Evolutionary conservation across 805 yeast genomes (phyloP).

Genomic region (Jamesozyma piceae): DNA sequence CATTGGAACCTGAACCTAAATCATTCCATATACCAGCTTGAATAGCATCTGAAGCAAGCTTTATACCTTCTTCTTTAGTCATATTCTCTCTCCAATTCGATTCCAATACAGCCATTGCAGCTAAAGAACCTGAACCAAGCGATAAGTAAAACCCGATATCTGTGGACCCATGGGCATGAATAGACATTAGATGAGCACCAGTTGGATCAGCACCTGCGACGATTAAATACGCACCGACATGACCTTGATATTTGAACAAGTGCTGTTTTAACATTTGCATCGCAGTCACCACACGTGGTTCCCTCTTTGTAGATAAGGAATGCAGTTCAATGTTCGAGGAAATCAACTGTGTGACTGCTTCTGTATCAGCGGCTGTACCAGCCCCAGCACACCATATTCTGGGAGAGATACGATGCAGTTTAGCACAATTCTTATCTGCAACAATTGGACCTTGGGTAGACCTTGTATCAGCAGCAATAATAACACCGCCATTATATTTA

Average conservation of each 20-base stretch:
- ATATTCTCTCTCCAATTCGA: slow-evolving; percentile 73
- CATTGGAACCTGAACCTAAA: slow-evolving; percentile 97
- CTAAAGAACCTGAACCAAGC: slow-evolving; percentile 92
- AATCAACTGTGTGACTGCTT: slow-evolving; percentile 91
- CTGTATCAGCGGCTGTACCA: slow-evolving; percentile 99
- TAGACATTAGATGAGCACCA: slow-evolving; percentile 84
- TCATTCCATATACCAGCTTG: slow-evolving; percentile 99
- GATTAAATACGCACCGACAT: slow-evolving; percentile 91
- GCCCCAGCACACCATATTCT: slow-evolving; percentile 99
- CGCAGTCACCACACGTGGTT: slow-evolving; percentile 90
- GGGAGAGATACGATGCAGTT: slow-evolving; percentile 82
- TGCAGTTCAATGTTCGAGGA: slow-evolving; percentile 87
- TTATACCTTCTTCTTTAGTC: slow-evolving; percentile 83
- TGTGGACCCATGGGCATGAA: slow-evolving; percentile 97
- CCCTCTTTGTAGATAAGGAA: slow-evolving; percentile 69
- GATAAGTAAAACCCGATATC: slow-evolving; percentile 91
- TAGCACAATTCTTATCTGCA: slow-evolving; percentile 97
- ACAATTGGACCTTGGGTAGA: slow-evolving; percentile 95
- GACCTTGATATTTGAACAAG: slow-evolving; percentile 93
- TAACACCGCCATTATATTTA: slow-evolving; percentile 86
- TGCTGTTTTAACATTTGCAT: slow-evolving; percentile 91
- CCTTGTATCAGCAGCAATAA: slow-evolving; percentile 97
- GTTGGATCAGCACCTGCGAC: slow-evolving; percentile 98
- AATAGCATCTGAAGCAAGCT: slow-evolving; percentile 83
- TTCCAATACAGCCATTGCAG: slow-evolving; percentile 97